These are phyloP conservation scores for Calamus simplicifolius DNA, from an alignment of 176 grass and related monocot species.

Conservation along the genomic window DNA sequence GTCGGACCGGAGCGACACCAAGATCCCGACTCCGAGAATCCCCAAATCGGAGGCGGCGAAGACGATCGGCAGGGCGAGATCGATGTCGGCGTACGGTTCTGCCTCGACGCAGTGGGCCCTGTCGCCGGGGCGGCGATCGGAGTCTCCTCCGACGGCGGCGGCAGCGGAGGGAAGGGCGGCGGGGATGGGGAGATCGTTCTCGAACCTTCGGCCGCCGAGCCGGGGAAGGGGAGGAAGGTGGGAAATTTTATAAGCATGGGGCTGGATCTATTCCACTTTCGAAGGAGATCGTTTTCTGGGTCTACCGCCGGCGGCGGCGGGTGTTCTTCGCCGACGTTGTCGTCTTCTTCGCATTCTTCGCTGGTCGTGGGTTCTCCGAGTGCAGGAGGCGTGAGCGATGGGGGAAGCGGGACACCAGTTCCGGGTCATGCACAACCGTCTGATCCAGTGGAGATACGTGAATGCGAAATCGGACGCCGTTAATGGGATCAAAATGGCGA, in stretches of 20 bases:
- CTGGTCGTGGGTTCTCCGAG: background rate
- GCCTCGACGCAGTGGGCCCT: constrained; percentile 44
- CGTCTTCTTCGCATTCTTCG: background rate
- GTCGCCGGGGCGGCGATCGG: constrained; percentile 27
- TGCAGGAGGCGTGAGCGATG: too few species aligned
- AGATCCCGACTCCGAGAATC: constrained; percentile 5
- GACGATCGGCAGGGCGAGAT: constrained; percentile 13
- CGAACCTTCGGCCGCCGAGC: background rate
- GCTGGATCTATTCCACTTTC: constrained; percentile 35
- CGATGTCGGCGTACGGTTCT: constrained; percentile 17
- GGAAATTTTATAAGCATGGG: constrained; percentile 43
- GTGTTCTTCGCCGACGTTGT: constrained; percentile 1
- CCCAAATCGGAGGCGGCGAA: constrained; percentile 4
- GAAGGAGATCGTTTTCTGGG: constrained; percentile 8
- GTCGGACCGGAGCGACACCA: constrained; percentile 37
- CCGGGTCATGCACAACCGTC: constrained; percentile 24
- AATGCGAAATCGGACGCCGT: constrained; percentile 26
- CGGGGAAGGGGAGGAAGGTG: constrained; percentile 13
- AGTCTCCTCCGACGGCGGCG: constrained; percentile 2
- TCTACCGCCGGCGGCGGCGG: background rate
- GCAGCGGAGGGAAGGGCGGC: background rate
- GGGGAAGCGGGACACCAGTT: constrained; percentile 23
- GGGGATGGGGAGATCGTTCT: too few species aligned
- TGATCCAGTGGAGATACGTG: constrained; percentile 50
- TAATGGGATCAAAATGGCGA: constrained; percentile 2